phyloP scores from a whole-genome alignment of 2,329 filamentous ascomycete genomes.

The Hysterium pulicare region DNA sequence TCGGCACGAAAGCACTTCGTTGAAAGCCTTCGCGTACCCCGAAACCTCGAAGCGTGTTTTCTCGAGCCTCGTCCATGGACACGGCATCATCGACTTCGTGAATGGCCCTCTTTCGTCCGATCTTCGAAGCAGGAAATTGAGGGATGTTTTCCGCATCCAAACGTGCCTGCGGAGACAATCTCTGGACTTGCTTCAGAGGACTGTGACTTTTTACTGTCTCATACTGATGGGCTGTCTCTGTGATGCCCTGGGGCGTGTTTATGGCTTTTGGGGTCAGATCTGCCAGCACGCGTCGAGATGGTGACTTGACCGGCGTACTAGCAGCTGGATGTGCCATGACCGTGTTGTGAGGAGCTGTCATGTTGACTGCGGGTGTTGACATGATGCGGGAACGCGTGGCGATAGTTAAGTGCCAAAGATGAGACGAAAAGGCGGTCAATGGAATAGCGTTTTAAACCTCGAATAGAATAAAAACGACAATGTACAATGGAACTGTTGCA shows the following conservation, averaged over 20 bases:
- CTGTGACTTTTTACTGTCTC: slow-evolving; percentile 25
- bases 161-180: slow-evolving; percentile 19
- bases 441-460: not conserved
- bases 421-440: not conserved
- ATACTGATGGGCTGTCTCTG: slow-evolving; percentile 12
- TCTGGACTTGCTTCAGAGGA: slow-evolving; percentile 32
- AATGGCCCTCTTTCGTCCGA: slow-evolving; percentile 35
- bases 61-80: slow-evolving; percentile 18
- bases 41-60: slow-evolving; percentile 24
- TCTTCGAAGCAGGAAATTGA: slow-evolving; percentile 12
- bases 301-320: slow-evolving; percentile 25
- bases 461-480: too few species aligned
- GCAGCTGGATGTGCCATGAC: slow-evolving; percentile 18
- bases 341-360: slow-evolving; percentile 19
- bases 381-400: slow-evolving; percentile 10
- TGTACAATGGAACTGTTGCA: too few species aligned
- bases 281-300: slow-evolving; percentile 33
- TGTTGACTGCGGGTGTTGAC: slow-evolving; percentile 16
- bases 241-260: slow-evolving; percentile 30
- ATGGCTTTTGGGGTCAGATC: slow-evolving; percentile 32
- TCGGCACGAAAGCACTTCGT: slow-evolving; percentile 7
- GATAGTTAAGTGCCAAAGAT: not conserved
- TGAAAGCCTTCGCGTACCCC: slow-evolving; percentile 17
- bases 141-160: slow-evolving; percentile 29
- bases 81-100: slow-evolving; percentile 30